These are phyloP conservation scores for Aspergillus pseudoterreus DNA, from an alignment of 2,329 filamentous ascomycete genomes.

Conservation along the genomic window DNA sequence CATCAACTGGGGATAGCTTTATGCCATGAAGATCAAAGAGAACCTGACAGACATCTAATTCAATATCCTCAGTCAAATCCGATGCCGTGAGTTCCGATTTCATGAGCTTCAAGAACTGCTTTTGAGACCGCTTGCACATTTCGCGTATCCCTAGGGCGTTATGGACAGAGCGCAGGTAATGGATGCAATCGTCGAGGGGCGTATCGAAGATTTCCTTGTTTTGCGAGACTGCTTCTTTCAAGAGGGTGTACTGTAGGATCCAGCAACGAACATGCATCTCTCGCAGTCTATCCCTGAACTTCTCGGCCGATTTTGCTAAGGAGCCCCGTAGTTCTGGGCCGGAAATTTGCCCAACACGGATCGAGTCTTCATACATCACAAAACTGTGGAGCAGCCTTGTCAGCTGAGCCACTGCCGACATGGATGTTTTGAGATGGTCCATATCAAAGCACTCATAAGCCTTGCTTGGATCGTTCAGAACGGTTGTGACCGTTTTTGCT, in stretches of 20 bases:
- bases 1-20: constrained; percentile 67
- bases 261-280: constrained; percentile 86
- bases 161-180: constrained; percentile 77
- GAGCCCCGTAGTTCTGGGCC: constrained; percentile 56
- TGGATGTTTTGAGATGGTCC: constrained; percentile 68
- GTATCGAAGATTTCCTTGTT: constrained; percentile 61
- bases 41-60: constrained; percentile 81
- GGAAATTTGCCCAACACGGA: constrained; percentile 70
- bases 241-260: constrained; percentile 78
- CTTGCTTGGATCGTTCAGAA: constrained; percentile 59
- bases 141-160: constrained; percentile 78
- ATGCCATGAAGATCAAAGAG: constrained; percentile 79
- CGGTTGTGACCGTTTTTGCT: constrained; percentile 65
- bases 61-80: constrained; percentile 73
- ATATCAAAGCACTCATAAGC: constrained; percentile 83
- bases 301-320: constrained; percentile 38
- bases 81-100: constrained; percentile 78
- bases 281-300: constrained; percentile 66
- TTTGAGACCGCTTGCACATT: constrained; percentile 80
- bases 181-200: constrained; percentile 69
- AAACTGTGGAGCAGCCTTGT: constrained; percentile 73
- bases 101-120: constrained; percentile 84
- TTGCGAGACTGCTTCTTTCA: constrained; percentile 71
- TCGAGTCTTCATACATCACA: constrained; percentile 77
- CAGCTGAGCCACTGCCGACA: constrained; percentile 67